Conservation (phyloP, 2,329 filamentous ascomycete genomes). For the Cordyceps fumosorosea region DNA sequence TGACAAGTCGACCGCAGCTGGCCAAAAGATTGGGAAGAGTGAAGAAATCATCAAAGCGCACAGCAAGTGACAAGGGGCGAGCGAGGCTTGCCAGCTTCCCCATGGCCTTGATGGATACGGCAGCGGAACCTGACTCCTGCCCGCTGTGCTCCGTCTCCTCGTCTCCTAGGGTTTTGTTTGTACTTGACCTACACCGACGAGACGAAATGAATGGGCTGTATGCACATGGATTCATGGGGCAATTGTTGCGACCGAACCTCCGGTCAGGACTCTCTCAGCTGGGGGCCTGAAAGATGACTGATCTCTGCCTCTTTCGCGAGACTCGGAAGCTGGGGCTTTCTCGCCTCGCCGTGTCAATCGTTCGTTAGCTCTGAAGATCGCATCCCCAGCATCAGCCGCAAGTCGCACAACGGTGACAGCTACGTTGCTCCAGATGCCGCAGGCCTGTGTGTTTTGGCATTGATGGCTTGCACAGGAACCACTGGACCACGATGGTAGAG, state of each 20-base stretch:
- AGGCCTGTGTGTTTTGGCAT: too few relatives aligned
- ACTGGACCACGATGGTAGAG: too few relatives aligned
- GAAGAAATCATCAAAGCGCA: neutral
- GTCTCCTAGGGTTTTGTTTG: too few relatives aligned
- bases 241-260: too few relatives aligned
- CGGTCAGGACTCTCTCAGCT: neutral
- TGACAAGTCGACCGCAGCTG: too few relatives aligned
- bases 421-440: too few relatives aligned
- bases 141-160: too few relatives aligned
- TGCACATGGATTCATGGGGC: too few relatives aligned
- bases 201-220: too few relatives aligned
- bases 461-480: too few relatives aligned
- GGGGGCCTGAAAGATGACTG: neutral
- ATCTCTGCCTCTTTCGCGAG: neutral
- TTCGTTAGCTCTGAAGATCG: conserved; percentile 2
- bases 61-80: neutral
- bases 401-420: too few relatives aligned
- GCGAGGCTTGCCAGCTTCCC: neutral
- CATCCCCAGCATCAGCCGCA: neutral
- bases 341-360: neutral
- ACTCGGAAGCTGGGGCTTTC: neutral
- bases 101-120: neutral
- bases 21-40: neutral
- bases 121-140: neutral
- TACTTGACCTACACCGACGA: too few relatives aligned